Base-by-base conservation (phyloP, 495 filamentous ascomycete species). In the Penicillium samsonianum region DNA sequence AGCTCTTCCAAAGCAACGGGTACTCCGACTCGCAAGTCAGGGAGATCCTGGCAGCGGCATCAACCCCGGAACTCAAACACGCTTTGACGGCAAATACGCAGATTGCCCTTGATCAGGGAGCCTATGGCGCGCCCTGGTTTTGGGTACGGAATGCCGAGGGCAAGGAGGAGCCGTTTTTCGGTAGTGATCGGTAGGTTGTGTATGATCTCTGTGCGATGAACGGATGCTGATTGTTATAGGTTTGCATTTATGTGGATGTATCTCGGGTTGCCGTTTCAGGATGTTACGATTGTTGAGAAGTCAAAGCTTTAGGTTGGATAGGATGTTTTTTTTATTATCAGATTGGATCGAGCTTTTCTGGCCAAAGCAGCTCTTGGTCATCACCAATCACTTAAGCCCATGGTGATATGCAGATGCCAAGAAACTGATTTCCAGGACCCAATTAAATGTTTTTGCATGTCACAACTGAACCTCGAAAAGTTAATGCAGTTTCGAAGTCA, bases 121-220 rank as follows among this genome's bases (percentile, higher is more conserved):
- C 88, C 1, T 92, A 88, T 70, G 89, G 89, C 0, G 83, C 84
- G 50, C 89, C 89, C 1, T 92, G 89, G 87, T 76, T 90, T 56
- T 87, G 83, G 80, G 88, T 85, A n/a, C 73, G 67, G n/a, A 83
- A 90, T 63, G 62, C 51, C 14, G 70, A 76, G 10, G 85, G 86
- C 5, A 65, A 74, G 50, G 76, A 74, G 50, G 85, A 89, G 73
- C 85, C 87, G 3, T 91, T 90, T 67, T 92, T 91, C 69, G 89
- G 89, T 2, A 90, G 87, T 70, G 89, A 91, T 72, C 76, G 88
- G 74, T 90, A 48, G 44, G 66, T 63, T 40, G 19, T 22, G 8
- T 19, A 8, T 47, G 72, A 41, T 71, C 16, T 65, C 50, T 63
- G 53, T 61, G 11, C 42, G 37, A 6, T 25, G 43, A n/a, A 31